Base-by-base conservation (phyloP, 495 filamentous ascomycete species). In the Tetracladium setigerum region DNA sequence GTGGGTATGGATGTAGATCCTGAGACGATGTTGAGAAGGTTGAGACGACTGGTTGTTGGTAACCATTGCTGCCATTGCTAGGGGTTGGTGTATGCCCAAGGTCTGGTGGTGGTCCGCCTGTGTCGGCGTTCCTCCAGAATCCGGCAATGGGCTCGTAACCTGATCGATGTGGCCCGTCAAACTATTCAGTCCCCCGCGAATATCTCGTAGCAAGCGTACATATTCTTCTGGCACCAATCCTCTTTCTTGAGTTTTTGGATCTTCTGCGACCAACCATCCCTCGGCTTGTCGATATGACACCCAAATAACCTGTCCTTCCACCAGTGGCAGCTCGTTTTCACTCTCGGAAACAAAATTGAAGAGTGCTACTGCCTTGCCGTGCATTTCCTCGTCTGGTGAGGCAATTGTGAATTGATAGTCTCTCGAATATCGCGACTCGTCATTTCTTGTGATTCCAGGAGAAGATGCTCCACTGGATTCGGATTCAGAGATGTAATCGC, bases 201-300 rank as follows among this genome's bases (percentile, higher is more conserved):
- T 92, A 57, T 97, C 91, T 19, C 89, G 82, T 48, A 97, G 73
- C 18, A 98, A 74, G 7, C 92, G 83, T 43, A 98, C 92, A 61
- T 97, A 98, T 65, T 95, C 89, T 64, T 98, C 92, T 7, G 92
- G 92, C 1, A 98, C 92, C 35, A 98, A 73, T 2, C 92, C 92
- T 50, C 85, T 77, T 51, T 79, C 75, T 43, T 73, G 87, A 2
- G 89, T 95, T 61, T 82, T 86, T n/a, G 92, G 92, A 57, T 98
- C 94, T 66, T 94, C 84, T 3, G 94, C 92, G 18, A 98, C 92
- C 33, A 98, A 72, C 92, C 92, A 98, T 35, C 92, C 92, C 66
- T 95, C 87, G 15, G 90, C 90, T 62, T 97, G 89, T 27, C 92
- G 74, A 61, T 95, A 98, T 9, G 87, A 91, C 34, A 98, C 90